Conservation (phyloP, 2,329 filamentous ascomycete genomes). For the Verticillium tricorpus region DNA sequence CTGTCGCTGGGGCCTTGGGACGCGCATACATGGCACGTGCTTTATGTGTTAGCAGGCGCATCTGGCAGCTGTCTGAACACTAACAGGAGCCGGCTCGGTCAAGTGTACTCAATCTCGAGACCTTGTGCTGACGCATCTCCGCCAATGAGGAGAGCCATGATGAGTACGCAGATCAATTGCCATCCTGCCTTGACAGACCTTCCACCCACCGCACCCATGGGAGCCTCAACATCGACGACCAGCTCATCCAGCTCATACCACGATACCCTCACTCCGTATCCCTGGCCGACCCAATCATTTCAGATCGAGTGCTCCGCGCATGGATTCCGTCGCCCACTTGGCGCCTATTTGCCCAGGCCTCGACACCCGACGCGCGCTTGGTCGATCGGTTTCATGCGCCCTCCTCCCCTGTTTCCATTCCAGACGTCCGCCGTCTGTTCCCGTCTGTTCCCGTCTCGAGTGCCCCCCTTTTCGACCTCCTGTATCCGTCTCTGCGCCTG, state of each 20-base stretch:
- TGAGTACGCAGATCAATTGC: too few species aligned
- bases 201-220: too few species aligned
- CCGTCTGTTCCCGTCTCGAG: background rate
- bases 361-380: background rate
- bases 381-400: background rate
- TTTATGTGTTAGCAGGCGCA: background rate
- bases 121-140: too few species aligned
- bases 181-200: too few species aligned
- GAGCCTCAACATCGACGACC: too few species aligned
- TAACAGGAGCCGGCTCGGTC: too few species aligned
- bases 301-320: background rate
- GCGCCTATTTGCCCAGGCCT: background rate
- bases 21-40: background rate
- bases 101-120: too few species aligned
- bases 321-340: background rate
- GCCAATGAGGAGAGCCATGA: too few species aligned
- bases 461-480: background rate
- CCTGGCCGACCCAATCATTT: too few species aligned
- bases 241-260: too few species aligned
- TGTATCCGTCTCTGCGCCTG: background rate
- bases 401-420: background rate
- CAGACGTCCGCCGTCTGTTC: background rate
- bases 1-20: background rate
- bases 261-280: too few species aligned
- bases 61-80: too few species aligned